These are phyloP conservation scores for Athelia sp. DNA, from an alignment of 1,284 basidiomycete species.

Conservation along the genomic window DNA sequence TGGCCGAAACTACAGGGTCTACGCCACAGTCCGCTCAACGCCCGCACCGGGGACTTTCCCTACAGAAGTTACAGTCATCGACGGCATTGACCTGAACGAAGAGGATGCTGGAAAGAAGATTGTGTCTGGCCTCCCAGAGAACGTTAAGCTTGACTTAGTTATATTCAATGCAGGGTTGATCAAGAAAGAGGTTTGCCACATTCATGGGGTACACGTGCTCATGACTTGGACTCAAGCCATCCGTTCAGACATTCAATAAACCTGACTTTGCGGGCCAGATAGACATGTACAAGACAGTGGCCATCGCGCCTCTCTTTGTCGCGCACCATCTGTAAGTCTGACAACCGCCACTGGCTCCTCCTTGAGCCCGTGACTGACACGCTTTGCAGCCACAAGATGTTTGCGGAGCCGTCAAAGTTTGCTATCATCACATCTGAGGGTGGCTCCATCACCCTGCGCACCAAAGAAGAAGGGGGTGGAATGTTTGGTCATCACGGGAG, in stretches of 20 bases:
- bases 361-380: neutral
- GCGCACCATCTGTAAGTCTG: conserved; percentile 25
- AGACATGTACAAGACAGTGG: conserved; percentile 42
- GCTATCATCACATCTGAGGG: conserved; percentile 41
- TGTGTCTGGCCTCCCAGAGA: conserved; percentile 24
- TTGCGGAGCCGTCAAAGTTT: conserved; percentile 26
- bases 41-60: conserved; percentile 20
- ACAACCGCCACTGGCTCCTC: conserved; percentile 1
- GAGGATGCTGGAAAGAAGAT: conserved; percentile 30
- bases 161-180: conserved; percentile 36
- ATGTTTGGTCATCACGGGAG: conserved; percentile 45
- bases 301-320: conserved; percentile 35
- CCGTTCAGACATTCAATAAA: conserved; percentile 29
- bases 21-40: conserved; percentile 32
- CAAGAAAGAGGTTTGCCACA: conserved; percentile 29
- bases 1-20: conserved; percentile 22
- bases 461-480: conserved; percentile 39
- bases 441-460: conserved; percentile 37
- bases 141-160: conserved; percentile 28
- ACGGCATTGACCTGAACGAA: conserved; percentile 29
- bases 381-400: neutral
- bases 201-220: neutral
- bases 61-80: conserved; percentile 26
- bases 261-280: conserved; percentile 31
- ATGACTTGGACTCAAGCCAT: neutral